Percentiles rank a stretch among this genome's conserved stretches.
Evolutionary conservation across 495 filamentous ascomycete species (phyloP).

Genomic region (Podospora pseudopauciseta): DNA sequence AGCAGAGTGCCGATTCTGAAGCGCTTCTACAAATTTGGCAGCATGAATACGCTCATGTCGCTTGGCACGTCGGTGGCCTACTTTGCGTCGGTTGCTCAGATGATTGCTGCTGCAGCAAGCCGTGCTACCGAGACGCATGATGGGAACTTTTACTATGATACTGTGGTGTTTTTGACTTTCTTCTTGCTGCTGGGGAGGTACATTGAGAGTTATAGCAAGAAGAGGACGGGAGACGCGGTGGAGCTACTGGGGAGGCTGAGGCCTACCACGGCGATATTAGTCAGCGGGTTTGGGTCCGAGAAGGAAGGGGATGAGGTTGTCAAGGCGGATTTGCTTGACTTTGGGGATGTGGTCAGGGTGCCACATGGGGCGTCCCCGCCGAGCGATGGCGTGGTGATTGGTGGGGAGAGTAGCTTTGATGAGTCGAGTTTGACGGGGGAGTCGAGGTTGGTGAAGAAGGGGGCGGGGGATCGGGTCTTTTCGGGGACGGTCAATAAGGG

Average conservation of each 20-base stretch:
- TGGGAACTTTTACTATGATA: constrained; percentile 81
- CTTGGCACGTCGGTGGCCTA: constrained; percentile 88
- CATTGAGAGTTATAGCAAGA: constrained; percentile 90
- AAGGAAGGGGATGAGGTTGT: constrained; percentile 43
- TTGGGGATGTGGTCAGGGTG: constrained; percentile 75
- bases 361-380: constrained; percentile 80
- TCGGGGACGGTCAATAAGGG: constrained; percentile 85
- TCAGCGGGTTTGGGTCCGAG: constrained; percentile 42
- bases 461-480: constrained; percentile 66
- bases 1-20: constrained; percentile 71
- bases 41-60: constrained; percentile 93
- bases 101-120: constrained; percentile 62
- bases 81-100: constrained; percentile 72
- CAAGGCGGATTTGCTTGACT: constrained; percentile 71
- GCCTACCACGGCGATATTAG: constrained; percentile 72
- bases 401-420: constrained; percentile 69
- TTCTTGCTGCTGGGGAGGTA: constrained; percentile 78
- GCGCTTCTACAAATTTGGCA: constrained; percentile 88
- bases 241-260: constrained; percentile 72
- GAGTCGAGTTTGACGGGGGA: constrained; percentile 91
- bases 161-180: constrained; percentile 88
- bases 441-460: constrained; percentile 71
- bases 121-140: constrained; percentile 38
- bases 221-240: constrained; percentile 86
- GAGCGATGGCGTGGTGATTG: constrained; percentile 69